Conservation (phyloP, 305 asterid species). For the Fraxinus ornus region DNA sequence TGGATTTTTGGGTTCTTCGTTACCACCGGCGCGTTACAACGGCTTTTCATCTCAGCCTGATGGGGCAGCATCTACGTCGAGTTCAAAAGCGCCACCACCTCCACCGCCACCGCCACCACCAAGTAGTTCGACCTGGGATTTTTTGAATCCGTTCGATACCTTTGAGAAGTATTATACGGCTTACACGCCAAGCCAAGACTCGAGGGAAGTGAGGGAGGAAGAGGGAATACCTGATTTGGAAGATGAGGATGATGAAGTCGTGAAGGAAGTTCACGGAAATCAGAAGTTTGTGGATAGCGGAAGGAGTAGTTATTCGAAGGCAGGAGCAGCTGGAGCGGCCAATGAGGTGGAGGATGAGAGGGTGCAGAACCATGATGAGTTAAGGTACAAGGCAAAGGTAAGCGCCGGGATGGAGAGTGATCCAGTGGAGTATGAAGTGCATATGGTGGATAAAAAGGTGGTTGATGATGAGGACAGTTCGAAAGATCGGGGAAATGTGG, state of each 20-base stretch:
- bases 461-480: slow-evolving; percentile 55
- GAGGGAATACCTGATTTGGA: slow-evolving; percentile 99
- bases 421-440: slow-evolving; percentile 82
- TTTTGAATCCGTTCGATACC: slow-evolving; percentile 80
- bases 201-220: slow-evolving; percentile 88
- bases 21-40: slow-evolving; percentile 34
- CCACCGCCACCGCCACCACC: slow-evolving; percentile 97
- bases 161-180: slow-evolving; percentile 65
- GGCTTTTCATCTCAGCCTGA: slow-evolving; percentile 39
- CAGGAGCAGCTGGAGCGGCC: slow-evolving; percentile 35
- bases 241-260: slow-evolving; percentile 82
- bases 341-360: slow-evolving; percentile 34
- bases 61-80: slow-evolving; percentile 36
- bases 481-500: slow-evolving; percentile 45
- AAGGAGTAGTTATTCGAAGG: slow-evolving; percentile 46
- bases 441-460: slow-evolving; percentile 83
- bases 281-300: slow-evolving; percentile 64
- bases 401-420: slow-evolving; percentile 56
- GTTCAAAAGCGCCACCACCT: slow-evolving; percentile 67
- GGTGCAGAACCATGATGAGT: slow-evolving; percentile 42
- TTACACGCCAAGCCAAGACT: slow-evolving; percentile 71
- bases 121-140: slow-evolving; percentile 77
- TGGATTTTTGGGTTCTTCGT: slow-evolving; percentile 46
- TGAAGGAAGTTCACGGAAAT: slow-evolving; percentile 78
- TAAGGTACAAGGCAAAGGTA: slow-evolving; percentile 48